phyloP scores from a whole-genome alignment of 148 eudicot genomes.

The Rhododendron henanense region DNA sequence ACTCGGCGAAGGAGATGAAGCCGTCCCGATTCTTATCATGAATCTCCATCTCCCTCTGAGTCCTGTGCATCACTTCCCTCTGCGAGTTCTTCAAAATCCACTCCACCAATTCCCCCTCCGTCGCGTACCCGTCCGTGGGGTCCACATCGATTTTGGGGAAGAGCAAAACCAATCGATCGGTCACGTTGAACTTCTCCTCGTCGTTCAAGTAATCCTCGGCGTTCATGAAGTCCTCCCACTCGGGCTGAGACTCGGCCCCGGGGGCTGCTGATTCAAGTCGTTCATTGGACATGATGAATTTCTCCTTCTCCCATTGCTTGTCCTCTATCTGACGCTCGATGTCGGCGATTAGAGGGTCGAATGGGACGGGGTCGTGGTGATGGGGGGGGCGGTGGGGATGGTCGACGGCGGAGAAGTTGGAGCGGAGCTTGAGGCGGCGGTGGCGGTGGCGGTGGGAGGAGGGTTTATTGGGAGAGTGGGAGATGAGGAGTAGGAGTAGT shows the following conservation, averaged over 20 bases:
- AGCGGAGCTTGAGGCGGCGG: constrained; percentile 70
- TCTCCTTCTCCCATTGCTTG: constrained; percentile 50
- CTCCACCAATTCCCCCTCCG: constrained; percentile 57
- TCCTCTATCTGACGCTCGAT: constrained; percentile 64
- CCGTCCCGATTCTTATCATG: constrained; percentile 96
- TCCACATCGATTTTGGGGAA: constrained; percentile 79
- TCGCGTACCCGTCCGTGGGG: constrained; percentile 61
- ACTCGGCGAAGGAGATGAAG: constrained; percentile 62
- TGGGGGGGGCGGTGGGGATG: background rate
- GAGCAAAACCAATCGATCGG: constrained; percentile 49
- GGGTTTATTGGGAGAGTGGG: constrained; percentile 40
- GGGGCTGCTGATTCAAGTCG: constrained; percentile 29
- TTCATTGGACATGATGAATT: constrained; percentile 26
- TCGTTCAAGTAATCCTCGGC: constrained; percentile 92
- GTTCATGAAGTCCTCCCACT: constrained; percentile 46
- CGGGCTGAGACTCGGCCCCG: constrained; percentile 62
- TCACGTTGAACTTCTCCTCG: constrained; percentile 82
- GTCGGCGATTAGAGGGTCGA: constrained; percentile 87
- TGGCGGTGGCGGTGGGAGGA: constrained; percentile 24
- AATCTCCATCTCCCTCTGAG: constrained; percentile 73
- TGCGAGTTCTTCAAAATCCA: constrained; percentile 57
- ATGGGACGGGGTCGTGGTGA: constrained; percentile 51
- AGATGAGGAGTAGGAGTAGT: constrained; percentile 54
- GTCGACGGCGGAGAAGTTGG: constrained; percentile 46
- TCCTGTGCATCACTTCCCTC: constrained; percentile 68